These are phyloP conservation scores for Solanum chiquidenum DNA, from an alignment of 257 asterid species.

Conservation along the genomic window DNA sequence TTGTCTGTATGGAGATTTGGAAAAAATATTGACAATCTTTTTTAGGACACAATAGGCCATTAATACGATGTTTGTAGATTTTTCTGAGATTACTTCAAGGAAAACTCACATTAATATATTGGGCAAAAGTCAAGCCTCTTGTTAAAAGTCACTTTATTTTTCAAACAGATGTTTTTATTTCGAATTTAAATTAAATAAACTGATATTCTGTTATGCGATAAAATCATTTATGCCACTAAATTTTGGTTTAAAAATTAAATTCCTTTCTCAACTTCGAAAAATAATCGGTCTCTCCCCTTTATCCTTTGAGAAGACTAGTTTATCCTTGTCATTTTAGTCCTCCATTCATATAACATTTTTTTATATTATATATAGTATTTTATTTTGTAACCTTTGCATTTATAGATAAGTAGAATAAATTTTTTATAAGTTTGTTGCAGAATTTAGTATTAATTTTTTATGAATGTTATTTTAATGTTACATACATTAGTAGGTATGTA, in stretches of 20 bases:
- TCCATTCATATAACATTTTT: neutral
- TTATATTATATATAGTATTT: no score
- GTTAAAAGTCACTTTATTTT: neutral
- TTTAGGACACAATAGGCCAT: neutral
- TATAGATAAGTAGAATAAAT: no score
- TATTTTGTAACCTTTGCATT: neutral
- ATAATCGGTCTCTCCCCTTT: neutral
- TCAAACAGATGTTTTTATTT: neutral
- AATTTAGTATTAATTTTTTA: no score
- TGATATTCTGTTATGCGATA: neutral
- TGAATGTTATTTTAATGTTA: no score
- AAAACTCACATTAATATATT: neutral
- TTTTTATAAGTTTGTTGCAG: neutral
- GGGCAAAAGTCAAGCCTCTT: neutral
- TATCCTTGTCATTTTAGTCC: no score
- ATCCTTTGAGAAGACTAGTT: neutral
- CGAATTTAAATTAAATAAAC: neutral
- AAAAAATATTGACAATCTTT: neutral
- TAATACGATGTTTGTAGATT: neutral
- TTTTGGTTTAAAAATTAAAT: no score
- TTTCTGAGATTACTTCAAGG: neutral
- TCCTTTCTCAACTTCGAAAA: no score
- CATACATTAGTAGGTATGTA: neutral
- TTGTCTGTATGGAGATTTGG: no score
- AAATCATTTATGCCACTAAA: neutral